Base-by-base conservation (phyloP, 75 land plant species). In the Cunninghamia lanceolata region DNA sequence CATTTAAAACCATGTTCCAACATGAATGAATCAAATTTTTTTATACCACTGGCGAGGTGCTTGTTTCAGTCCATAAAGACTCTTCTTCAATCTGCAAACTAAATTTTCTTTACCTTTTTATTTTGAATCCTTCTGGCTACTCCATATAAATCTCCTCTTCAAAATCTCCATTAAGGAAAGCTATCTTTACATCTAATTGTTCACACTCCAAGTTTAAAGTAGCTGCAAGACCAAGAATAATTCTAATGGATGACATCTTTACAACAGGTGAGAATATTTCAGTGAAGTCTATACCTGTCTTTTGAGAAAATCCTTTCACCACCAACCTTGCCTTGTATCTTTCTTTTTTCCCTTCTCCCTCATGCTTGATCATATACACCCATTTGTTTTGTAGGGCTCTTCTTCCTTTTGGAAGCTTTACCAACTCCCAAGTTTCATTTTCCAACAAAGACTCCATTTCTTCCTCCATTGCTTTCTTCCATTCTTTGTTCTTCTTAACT, bases 91-190 rank as follows among this genome's bases (percentile, higher is more conserved):
- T 38, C 59, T 83, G 30, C 87, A 84, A 16, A 84, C 82, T 36
- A 53, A 35, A 66, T 75, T 19, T 50, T 89, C 90, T 66, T 86
- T 86, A 45, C 85, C 87, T 47, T 73, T n/a, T 42, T 43, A 40
- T 77, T 16, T 13, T 0, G 70, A 84, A 88, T 3, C 76, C 84
- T 85, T 88, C 34, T 32, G 80, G 84, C 76, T 88, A 87, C 3
- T 79, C 35, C 87, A 89, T 89, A 78, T 86, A 89, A 43, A 89
- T 86, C 32, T 89, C 90, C n/a, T 73, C 47, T 34, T 88, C 87
- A 9, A 88, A 53, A 35, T 85, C 84, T 14, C 85, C 85, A 84
- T 85, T 83, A 80, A 88, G 86, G 70, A 88, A 85, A 9, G 86
- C 28, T 82, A 50, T 85, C 25, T 85, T 88, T 28, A 88, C 89